These are phyloP conservation scores for Xylaria sp. DNA, from an alignment of 2,329 filamentous ascomycete genomes.

Conservation along the genomic window DNA sequence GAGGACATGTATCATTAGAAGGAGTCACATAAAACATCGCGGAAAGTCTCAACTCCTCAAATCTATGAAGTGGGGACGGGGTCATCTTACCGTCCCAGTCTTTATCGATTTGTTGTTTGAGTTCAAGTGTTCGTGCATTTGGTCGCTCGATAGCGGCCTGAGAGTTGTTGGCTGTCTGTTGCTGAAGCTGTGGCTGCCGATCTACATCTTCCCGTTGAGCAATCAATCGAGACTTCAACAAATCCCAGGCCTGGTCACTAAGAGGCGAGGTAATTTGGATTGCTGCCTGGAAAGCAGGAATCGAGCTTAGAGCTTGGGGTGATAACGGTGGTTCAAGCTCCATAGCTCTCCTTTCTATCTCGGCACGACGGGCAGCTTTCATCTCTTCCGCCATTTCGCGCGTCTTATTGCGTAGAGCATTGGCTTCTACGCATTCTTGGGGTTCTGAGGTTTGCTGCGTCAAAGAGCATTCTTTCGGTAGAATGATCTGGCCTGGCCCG, in stretches of 20 bases:
- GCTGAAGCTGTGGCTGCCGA: conserved; percentile 41
- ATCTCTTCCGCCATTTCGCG: conserved; percentile 58
- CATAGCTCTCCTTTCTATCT: conserved; percentile 67
- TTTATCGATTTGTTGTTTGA: conserved; percentile 56
- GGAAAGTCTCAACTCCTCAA: background rate
- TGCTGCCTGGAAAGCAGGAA: conserved; percentile 69
- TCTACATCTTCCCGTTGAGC: conserved; percentile 63
- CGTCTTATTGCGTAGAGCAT: conserved; percentile 39
- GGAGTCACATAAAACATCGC: background rate
- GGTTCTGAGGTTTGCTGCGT: background rate
- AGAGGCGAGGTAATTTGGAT: conserved; percentile 64
- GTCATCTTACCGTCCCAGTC: conserved; percentile 53
- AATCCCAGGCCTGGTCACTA: conserved; percentile 63
- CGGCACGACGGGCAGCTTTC: conserved; percentile 58
- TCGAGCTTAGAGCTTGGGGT: conserved; percentile 58
- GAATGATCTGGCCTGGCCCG: background rate
- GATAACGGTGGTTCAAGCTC: conserved; percentile 61
- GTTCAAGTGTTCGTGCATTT: conserved; percentile 38
- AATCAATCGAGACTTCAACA: conserved; percentile 61
- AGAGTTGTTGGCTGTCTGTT: conserved; percentile 31
- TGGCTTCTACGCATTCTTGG: conserved; percentile 11
- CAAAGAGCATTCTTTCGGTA: background rate
- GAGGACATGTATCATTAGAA: background rate
- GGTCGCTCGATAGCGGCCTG: conserved; percentile 34
- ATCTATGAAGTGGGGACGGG: background rate